Conservation (phyloP, 2,329 filamentous ascomycete species). For the Coleophoma cylindrospora region DNA sequence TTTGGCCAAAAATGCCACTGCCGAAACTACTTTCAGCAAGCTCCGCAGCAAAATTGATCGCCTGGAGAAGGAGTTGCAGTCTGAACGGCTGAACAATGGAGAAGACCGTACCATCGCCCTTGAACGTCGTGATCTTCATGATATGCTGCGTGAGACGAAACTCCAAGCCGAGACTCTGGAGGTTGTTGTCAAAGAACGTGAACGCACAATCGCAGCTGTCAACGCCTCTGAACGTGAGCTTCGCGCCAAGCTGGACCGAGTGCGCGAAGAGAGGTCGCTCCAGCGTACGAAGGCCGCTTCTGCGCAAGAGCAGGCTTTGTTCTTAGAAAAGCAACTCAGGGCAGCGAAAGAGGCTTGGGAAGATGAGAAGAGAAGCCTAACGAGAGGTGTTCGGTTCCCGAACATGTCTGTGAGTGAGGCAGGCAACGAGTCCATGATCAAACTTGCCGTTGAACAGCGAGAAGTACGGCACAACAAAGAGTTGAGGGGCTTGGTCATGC, state of each 20-base stretch:
- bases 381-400: constrained; percentile 30
- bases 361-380: constrained; percentile 37
- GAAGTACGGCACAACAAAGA: constrained; percentile 70
- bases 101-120: constrained; percentile 55
- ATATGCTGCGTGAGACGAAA: constrained; percentile 57
- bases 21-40: constrained; percentile 39
- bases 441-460: constrained; percentile 26
- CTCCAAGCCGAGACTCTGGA: constrained; percentile 65
- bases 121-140: constrained; percentile 55
- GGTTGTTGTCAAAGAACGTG: constrained; percentile 64
- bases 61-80: constrained; percentile 42
- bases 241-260: constrained; percentile 63
- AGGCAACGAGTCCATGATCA: constrained; percentile 30
- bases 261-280: constrained; percentile 58
- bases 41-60: constrained; percentile 42
- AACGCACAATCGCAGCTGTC: constrained; percentile 56
- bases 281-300: constrained; percentile 15
- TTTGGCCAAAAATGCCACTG: constrained; percentile 29
- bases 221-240: constrained; percentile 53
- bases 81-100: constrained; percentile 45
- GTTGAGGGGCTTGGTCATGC: constrained; percentile 76
- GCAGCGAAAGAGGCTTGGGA: constrained; percentile 37
- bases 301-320: constrained; percentile 16
- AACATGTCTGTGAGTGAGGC: constrained; percentile 33
- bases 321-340: constrained; percentile 31